Conservation (phyloP, 106 monocot genomes). For the Dendrobium catenatum region DNA sequence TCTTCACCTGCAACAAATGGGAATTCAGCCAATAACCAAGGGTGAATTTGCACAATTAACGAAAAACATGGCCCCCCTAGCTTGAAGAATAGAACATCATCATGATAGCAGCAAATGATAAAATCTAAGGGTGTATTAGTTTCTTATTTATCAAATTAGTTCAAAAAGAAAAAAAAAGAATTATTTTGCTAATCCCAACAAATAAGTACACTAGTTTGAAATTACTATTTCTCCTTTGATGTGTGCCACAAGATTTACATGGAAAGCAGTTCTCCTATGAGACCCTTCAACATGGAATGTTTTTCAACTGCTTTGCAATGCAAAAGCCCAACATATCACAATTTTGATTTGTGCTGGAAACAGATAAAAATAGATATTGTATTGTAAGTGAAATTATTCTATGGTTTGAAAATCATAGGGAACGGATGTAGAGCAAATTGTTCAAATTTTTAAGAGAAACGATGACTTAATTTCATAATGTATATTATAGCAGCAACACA, state of each 20-base stretch:
- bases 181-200: not conserved
- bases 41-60: not conserved
- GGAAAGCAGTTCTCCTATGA: not conserved
- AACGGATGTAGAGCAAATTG: not conserved
- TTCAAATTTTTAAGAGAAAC: not conserved
- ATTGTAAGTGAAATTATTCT: not conserved
- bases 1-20: constrained; percentile 56
- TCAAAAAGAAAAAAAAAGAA: not conserved
- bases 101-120: too few relatives aligned
- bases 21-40: not conserved
- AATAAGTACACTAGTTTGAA: not conserved
- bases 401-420: not conserved
- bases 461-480: not conserved
- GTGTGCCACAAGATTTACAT: not conserved
- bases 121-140: not conserved
- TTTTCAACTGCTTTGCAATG: not conserved
- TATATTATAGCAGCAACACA: not conserved
- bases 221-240: not conserved
- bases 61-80: not conserved
- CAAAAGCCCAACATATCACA: too few relatives aligned
- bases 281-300: not conserved
- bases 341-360: not conserved
- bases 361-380: not conserved
- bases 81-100: too few relatives aligned
- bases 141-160: not conserved